Evolutionary conservation across 2,329 filamentous ascomycete genomes (phyloP).

Genomic region (Ophiosphaerella herpotricha): DNA sequence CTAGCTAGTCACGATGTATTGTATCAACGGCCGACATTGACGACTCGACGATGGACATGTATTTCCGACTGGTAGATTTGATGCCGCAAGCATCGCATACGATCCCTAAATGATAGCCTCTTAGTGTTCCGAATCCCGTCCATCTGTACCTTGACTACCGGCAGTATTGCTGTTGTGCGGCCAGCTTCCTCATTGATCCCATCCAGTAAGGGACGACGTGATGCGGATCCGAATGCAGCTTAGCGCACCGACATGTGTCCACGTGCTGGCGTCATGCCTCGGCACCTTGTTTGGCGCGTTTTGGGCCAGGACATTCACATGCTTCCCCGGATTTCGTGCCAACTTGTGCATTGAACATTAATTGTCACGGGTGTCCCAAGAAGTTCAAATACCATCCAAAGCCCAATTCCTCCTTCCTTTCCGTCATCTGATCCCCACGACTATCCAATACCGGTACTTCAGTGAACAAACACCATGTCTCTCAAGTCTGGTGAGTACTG

Average conservation of each 20-base stretch:
- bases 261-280: conserved; percentile 15
- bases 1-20: conserved; percentile 10
- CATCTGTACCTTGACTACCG: too few species aligned
- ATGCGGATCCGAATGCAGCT: neutral
- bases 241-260: neutral
- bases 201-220: too few species aligned
- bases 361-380: too few species aligned
- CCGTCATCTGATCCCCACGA: too few species aligned
- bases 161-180: too few species aligned
- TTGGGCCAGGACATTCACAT: too few species aligned
- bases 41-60: conserved; percentile 11
- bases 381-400: too few species aligned
- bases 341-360: too few species aligned
- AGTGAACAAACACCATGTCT: conserved; percentile 30
- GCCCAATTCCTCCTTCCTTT: too few species aligned
- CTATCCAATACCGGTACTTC: too few species aligned
- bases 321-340: too few species aligned
- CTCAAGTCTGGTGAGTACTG: conserved; percentile 34
- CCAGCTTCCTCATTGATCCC: too few species aligned
- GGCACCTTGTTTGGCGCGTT: conserved; percentile 9
- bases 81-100: conserved; percentile 16
- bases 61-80: neutral
- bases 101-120: conserved; percentile 30
- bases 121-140: neutral
- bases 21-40: neutral